phyloP scores from a whole-genome alignment of 345 rosid species.

The Clarkia xantiana region DNA sequence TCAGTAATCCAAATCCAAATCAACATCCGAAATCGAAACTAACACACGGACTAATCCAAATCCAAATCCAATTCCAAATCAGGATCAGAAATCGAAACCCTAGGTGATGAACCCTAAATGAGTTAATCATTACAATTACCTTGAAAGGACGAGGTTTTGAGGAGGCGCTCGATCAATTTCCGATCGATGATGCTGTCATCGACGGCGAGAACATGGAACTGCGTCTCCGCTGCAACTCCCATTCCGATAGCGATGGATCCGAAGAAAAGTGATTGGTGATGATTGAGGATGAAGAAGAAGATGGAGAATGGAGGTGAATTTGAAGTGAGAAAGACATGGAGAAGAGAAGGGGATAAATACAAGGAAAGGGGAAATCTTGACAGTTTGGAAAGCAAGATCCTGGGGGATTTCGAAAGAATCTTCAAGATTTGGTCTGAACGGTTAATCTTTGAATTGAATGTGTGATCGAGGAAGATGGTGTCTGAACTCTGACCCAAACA shows the following conservation, averaged over 20 bases:
- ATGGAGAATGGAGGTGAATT: conserved; percentile 3
- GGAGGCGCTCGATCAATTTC: conserved; percentile 75
- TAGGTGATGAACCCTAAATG: conserved; percentile 1
- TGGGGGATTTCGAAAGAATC: conserved; percentile 39
- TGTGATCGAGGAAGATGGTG: conserved; percentile 25
- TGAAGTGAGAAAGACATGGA: conserved; percentile 16
- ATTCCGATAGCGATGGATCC: conserved; percentile 11
- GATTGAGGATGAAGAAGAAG: conserved; percentile 1
- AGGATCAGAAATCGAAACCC: not conserved
- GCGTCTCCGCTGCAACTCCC: conserved; percentile 24
- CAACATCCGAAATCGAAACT: not conserved
- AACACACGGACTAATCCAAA: not conserved
- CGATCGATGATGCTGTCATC: conserved; percentile 76
- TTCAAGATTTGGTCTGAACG: conserved; percentile 24
- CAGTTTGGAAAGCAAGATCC: conserved; percentile 61
- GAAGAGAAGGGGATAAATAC: not conserved
- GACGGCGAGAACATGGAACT: conserved; percentile 90
- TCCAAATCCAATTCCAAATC: not conserved
- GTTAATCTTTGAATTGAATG: conserved; percentile 37
- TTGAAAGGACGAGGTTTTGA: conserved; percentile 76
- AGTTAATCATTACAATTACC: too few relatives aligned
- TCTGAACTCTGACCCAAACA: too few relatives aligned
- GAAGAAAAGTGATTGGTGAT: not conserved
- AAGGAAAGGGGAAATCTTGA: conserved; percentile 20
- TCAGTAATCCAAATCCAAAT: not conserved